phyloP scores from a whole-genome alignment of 1,139 yeast species.

The Kluyveromyces sp. region DNA sequence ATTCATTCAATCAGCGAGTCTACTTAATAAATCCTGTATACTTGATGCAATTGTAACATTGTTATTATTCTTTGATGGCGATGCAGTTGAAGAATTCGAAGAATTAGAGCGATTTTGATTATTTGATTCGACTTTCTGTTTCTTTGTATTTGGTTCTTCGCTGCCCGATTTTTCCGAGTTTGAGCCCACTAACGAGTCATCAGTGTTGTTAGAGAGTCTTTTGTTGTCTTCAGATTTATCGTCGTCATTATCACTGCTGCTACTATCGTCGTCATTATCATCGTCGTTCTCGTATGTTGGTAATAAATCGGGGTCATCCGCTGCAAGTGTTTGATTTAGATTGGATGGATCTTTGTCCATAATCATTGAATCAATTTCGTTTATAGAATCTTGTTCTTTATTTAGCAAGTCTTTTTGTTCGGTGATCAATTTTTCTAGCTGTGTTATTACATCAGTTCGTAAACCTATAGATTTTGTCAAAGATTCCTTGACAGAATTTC shows the following conservation, averaged over 20 bases:
- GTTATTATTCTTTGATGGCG: constrained; percentile 7
- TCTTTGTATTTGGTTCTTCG: constrained; percentile 6
- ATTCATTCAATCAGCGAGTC: constrained; percentile 19
- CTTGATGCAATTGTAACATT: constrained; percentile 18
- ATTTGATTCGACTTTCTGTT: constrained; percentile 2
- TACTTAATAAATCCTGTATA: constrained; percentile 29
- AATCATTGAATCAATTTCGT: constrained; percentile 24
- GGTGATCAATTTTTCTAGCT: constrained; percentile 16
- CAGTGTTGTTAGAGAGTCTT: background rate
- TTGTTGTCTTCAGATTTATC: background rate
- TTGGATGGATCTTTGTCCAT: constrained; percentile 21
- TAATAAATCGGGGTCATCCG: constrained; percentile 14
- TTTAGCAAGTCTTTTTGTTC: constrained; percentile 17
- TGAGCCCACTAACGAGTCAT: background rate
- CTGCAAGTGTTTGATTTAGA: constrained; percentile 4
- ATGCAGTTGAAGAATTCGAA: constrained; percentile 7
- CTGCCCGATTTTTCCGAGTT: constrained; percentile 1
- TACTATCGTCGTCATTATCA: constrained; percentile 9
- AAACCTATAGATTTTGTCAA: constrained; percentile 15
- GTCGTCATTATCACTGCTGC: constrained; percentile 3
- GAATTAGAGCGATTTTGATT: background rate
- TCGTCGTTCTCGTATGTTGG: constrained; percentile 26
- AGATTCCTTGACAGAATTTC: constrained; percentile 20
- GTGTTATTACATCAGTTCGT: constrained; percentile 14
- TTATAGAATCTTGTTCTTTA: constrained; percentile 19